Conservation (phyloP, 139 green algal species). For the Coelastrella sp. region DNA sequence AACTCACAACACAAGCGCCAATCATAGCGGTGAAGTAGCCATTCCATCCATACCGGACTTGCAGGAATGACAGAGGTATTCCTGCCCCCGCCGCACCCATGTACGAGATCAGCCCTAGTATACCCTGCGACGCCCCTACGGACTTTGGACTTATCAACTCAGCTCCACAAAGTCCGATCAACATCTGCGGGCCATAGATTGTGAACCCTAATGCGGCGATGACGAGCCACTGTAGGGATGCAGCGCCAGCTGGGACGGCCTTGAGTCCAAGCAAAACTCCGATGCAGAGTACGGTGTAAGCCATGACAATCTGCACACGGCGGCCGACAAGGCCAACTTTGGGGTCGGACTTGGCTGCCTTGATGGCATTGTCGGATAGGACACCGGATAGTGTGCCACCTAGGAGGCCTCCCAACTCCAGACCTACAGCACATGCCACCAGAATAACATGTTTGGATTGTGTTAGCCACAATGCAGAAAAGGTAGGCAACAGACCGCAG, state of each 20-base stretch:
- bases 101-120: conserved; percentile 80
- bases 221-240: conserved; percentile 87
- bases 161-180: conserved; percentile 95
- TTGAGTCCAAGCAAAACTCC: conserved; percentile 49
- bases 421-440: conserved; percentile 60
- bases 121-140: conserved; percentile 69
- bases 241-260: conserved; percentile 57
- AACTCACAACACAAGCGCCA: conserved; percentile 56
- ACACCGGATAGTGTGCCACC: conserved; percentile 77
- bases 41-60: conserved; percentile 64
- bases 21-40: conserved; percentile 64
- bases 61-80: conserved; percentile 66
- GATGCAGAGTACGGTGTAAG: conserved; percentile 48
- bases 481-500: too few species aligned
- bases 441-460: too few species aligned
- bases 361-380: conserved; percentile 79
- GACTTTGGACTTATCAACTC: conserved; percentile 69
- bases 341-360: conserved; percentile 37
- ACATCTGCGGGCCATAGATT: conserved; percentile 89
- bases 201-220: conserved; percentile 92
- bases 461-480: too few species aligned
- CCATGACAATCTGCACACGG: conserved; percentile 58
- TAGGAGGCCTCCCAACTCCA: conserved; percentile 91
- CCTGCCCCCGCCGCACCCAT: conserved; percentile 68
- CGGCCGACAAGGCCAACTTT: conserved; percentile 44